Evolutionary conservation across 371 early-diverging fungal species (phyloP).

Genomic region (Funneliformis caledonium): DNA sequence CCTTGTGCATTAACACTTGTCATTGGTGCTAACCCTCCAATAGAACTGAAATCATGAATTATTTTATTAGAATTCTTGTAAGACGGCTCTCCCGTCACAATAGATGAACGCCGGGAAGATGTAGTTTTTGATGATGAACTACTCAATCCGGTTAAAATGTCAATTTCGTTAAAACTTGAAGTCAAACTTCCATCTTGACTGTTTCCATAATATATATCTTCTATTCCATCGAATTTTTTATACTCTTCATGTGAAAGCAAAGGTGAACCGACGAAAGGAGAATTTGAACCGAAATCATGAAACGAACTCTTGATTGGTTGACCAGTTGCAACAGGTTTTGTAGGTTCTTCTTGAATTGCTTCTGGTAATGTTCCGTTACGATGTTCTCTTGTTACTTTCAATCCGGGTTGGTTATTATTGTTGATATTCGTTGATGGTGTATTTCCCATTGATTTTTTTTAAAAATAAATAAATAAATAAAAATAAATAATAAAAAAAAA

Average conservation of each 20-base stretch:
- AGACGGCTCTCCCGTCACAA: constrained; percentile 7
- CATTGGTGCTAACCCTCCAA: constrained; percentile 8
- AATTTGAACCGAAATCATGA: constrained; percentile 27
- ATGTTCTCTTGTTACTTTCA: not conserved
- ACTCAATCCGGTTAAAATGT: not conserved
- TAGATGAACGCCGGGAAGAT: not conserved
- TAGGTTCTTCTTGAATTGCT: not conserved
- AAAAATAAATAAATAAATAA: not conserved
- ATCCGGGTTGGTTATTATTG: constrained; percentile 2
- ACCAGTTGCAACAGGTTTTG: constrained; percentile 7
- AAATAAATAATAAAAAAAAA: too few species aligned
- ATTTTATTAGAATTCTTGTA: constrained; percentile 35
- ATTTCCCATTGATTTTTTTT: not conserved
- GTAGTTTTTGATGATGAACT: not conserved
- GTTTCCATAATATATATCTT: constrained; percentile 15
- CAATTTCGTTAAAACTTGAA: constrained; percentile 36
- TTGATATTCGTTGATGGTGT: not conserved
- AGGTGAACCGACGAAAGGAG: constrained; percentile 24
- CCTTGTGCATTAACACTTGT: constrained; percentile 15
- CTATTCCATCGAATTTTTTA: constrained; percentile 28
- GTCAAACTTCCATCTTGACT: constrained; percentile 24
- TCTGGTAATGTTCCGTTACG: not conserved
- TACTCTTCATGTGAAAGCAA: constrained; percentile 28
- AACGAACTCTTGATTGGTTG: constrained; percentile 17
- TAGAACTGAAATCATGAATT: constrained; percentile 21